Evolutionary conservation across 2,329 filamentous ascomycete species (phyloP).

Genomic region (Colletotrichum sojae): DNA sequence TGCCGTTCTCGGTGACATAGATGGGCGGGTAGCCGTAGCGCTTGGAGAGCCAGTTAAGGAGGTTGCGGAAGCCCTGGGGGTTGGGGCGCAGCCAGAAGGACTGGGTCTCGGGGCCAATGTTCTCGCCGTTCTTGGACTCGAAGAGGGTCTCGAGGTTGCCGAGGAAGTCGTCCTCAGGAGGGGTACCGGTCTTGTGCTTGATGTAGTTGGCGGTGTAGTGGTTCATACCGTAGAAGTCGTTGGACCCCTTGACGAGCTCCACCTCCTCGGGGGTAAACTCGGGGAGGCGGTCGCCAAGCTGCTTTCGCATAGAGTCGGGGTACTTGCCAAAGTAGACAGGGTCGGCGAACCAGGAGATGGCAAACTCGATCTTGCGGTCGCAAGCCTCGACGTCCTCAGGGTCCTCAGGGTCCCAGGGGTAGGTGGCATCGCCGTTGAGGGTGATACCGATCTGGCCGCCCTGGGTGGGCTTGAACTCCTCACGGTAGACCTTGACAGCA

Average conservation of each 20-base stretch:
- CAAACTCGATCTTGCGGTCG: conserved; percentile 87
- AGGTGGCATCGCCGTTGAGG: conserved; percentile 86
- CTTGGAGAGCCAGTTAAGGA: conserved; percentile 83
- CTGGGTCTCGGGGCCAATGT: conserved; percentile 86
- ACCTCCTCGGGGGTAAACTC: conserved; percentile 80
- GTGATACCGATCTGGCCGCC: conserved; percentile 89
- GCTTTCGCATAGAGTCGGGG: conserved; percentile 85
- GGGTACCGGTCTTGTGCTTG: conserved; percentile 75
- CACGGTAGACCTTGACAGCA: conserved; percentile 85
- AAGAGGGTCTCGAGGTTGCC: conserved; percentile 83
- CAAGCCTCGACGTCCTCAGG: conserved; percentile 82
- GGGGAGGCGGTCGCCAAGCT: conserved; percentile 84
- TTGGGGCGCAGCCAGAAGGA: conserved; percentile 85
- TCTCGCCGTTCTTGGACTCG: conserved; percentile 78
- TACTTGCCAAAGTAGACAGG: conserved; percentile 89
- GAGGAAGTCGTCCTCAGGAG: conserved; percentile 76
- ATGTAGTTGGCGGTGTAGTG: conserved; percentile 93
- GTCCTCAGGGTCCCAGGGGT: conserved; percentile 86
- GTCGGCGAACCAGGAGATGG: conserved; percentile 90
- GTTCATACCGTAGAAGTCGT: conserved; percentile 97
- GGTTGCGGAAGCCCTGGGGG: conserved; percentile 81
- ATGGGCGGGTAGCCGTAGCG: conserved; percentile 83
- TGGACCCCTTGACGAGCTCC: conserved; percentile 84
- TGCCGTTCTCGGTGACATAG: conserved; percentile 92
- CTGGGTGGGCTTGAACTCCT: conserved; percentile 81